A percentile compares a stretch with the other conserved stretches of the same genome.
Evolutionary conservation across 108 stramenopile genomes (phyloP).

Genomic region (Thalassiosira profunda): DNA sequence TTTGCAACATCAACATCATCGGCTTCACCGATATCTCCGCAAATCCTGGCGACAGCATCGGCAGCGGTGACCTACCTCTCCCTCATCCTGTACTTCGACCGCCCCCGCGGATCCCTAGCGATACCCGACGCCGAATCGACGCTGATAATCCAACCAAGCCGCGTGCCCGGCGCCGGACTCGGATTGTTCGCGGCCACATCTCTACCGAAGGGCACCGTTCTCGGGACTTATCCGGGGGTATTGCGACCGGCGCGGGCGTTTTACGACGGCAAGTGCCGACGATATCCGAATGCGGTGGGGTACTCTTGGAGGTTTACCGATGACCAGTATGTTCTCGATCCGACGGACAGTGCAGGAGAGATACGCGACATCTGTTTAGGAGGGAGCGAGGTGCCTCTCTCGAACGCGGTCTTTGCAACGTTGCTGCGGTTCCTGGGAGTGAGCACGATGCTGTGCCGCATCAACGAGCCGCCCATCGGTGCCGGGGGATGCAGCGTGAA

Average conservation of each 20-base stretch:
- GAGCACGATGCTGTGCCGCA: slow-evolving; percentile 67
- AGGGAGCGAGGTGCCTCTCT: slow-evolving; percentile 44
- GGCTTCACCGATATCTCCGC: slow-evolving; percentile 25
- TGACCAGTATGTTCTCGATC: slow-evolving; percentile 67
- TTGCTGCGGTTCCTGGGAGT: slow-evolving; percentile 26
- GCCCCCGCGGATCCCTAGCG: slow-evolving; percentile 61
- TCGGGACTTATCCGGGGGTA: slow-evolving; percentile 86
- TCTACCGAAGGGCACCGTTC: slow-evolving; percentile 52
- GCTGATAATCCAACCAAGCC: slow-evolving; percentile 34
- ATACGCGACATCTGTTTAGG: slow-evolving; percentile 56
- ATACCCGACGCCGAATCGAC: slow-evolving; percentile 9
- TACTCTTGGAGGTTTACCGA: slow-evolving; percentile 89
- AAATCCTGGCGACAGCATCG: slow-evolving; percentile 30
- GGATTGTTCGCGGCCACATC: slow-evolving; percentile 54
- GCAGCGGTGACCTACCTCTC: slow-evolving; percentile 65
- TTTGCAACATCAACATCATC: too few species aligned
- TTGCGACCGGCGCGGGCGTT: slow-evolving; percentile 54
- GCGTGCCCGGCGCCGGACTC: slow-evolving; percentile 68
- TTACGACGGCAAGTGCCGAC: slow-evolving; percentile 46
- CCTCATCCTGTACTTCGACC: slow-evolving; percentile 59
- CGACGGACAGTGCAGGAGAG: slow-evolving; percentile 60
- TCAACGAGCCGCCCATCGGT: slow-evolving; percentile 83
- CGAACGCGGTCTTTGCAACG: slow-evolving; percentile 29
- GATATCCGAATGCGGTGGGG: slow-evolving; percentile 55
- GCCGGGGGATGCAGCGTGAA: slow-evolving; percentile 65